phyloP scores from a whole-genome alignment of 2,329 filamentous ascomycete species.

The Aspergillus sp. region DNA sequence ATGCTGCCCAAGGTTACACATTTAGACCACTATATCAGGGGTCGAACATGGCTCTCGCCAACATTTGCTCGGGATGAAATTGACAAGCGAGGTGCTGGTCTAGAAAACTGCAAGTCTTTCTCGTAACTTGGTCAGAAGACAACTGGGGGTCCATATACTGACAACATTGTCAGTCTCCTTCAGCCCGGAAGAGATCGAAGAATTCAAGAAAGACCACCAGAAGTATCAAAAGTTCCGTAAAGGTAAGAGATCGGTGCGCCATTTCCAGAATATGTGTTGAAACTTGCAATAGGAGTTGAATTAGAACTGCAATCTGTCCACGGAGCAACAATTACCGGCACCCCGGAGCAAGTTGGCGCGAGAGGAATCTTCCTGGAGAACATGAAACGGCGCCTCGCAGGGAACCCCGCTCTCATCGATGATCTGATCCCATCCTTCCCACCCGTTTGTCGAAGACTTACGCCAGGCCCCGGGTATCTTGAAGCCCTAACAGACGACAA shows the following conservation, averaged over 20 bases:
- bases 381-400: constrained; percentile 28
- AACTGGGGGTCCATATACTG: not conserved
- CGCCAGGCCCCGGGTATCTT: constrained; percentile 45
- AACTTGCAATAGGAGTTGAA: constrained; percentile 21
- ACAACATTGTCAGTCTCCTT: constrained; percentile 19
- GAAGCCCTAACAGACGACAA: constrained; percentile 57
- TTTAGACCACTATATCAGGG: constrained; percentile 31
- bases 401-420: constrained; percentile 29
- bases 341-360: constrained; percentile 21
- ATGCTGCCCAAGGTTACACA: constrained; percentile 34
- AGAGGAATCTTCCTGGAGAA: constrained; percentile 21
- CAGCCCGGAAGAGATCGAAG: constrained; percentile 24
- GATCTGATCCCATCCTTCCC: constrained; percentile 30
- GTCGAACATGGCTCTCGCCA: constrained; percentile 25
- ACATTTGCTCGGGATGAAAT: constrained; percentile 23
- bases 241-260: constrained; percentile 12
- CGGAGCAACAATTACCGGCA: constrained; percentile 20
- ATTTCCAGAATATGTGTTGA: not conserved
- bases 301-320: constrained; percentile 27
- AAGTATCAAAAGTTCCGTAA: constrained; percentile 30
- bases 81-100: constrained; percentile 17
- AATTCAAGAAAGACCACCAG: constrained; percentile 24
- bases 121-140: not conserved
- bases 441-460: constrained; percentile 37
- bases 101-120: constrained; percentile 23